phyloP scores from a whole-genome alignment of 345 rosid species.

The Raphanus sativus region DNA sequence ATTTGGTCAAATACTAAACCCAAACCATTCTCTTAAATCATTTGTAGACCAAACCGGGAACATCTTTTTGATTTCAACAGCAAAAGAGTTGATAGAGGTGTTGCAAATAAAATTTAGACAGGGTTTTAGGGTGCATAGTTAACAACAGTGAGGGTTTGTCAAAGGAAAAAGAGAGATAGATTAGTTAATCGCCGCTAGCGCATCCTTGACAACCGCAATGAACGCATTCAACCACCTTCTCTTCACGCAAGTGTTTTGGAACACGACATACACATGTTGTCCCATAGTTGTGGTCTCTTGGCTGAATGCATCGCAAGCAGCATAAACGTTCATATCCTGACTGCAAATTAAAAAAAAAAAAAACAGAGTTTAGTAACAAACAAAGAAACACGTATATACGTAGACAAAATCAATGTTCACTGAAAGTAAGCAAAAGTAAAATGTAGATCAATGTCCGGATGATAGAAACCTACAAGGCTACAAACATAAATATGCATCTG shows the following conservation, averaged over 20 bases:
- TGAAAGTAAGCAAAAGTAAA: not conserved
- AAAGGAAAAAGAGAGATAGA: not conserved
- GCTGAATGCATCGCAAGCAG: constrained; percentile 81
- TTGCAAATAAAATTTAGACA: not conserved
- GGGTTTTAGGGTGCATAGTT: not conserved
- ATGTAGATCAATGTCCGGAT: not conserved
- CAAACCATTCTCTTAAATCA: not conserved
- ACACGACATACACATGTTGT: constrained; percentile 82
- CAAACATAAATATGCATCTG: not conserved
- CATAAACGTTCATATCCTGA: constrained; percentile 80
- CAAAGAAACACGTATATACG: not conserved
- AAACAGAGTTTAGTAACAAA: not conserved
- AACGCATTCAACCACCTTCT: constrained; percentile 79
- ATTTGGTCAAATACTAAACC: not conserved
- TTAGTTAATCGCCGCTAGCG: constrained; percentile 75
- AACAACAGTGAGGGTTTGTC: not conserved
- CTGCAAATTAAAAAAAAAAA: constrained; percentile 44
- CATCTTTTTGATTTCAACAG: constrained; percentile 1
- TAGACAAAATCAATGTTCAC: not conserved
- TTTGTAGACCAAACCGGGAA: constrained; percentile 3
- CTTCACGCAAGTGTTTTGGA: constrained; percentile 76
- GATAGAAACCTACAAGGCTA: not conserved
- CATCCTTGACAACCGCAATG: constrained; percentile 86
- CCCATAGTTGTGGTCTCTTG: constrained; percentile 79
- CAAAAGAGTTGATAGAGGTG: constrained; percentile 3